These are phyloP conservation scores for Trametes punicea DNA, from an alignment of 768 basidiomycete species.

Conservation along the genomic window DNA sequence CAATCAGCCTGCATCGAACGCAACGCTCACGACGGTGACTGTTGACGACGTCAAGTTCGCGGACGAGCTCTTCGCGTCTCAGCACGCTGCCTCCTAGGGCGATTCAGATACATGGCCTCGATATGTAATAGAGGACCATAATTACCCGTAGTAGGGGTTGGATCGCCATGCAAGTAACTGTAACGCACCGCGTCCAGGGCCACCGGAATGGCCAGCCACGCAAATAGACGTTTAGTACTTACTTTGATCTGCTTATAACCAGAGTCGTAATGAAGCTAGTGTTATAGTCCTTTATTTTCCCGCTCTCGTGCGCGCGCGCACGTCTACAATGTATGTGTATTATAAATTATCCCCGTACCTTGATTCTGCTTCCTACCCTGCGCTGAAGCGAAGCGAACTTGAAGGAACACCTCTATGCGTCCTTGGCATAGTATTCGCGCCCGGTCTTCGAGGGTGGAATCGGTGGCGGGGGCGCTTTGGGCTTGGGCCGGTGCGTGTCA, in stretches of 20 bases:
- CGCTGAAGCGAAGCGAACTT: too few relatives aligned
- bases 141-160: too few relatives aligned
- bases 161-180: too few relatives aligned
- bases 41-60: slow-evolving; percentile 38
- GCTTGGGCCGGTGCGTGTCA: slow-evolving; percentile 82
- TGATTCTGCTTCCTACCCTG: not conserved
- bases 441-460: slow-evolving; percentile 8
- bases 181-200: not conserved
- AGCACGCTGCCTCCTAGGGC: not conserved
- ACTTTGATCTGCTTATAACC: not conserved
- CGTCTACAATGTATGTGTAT: slow-evolving; percentile 10
- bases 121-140: too few relatives aligned
- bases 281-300: slow-evolving; percentile 13
- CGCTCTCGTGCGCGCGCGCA: not conserved
- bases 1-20: slow-evolving; percentile 29
- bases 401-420: not conserved
- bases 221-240: too few relatives aligned
- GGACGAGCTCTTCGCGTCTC: slow-evolving; percentile 33
- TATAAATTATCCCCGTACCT: not conserved
- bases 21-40: slow-evolving; percentile 34
- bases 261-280: slow-evolving; percentile 9
- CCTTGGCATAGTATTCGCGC: slow-evolving; percentile 25
- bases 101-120: too few relatives aligned
- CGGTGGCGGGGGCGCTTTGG: slow-evolving; percentile 21
- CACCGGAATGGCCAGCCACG: not conserved